Evolutionary conservation across 306 rosid genomes (phyloP), one percentile per base, ranked within the genome.

Genomic region (Albizia julibrissin): DNA sequence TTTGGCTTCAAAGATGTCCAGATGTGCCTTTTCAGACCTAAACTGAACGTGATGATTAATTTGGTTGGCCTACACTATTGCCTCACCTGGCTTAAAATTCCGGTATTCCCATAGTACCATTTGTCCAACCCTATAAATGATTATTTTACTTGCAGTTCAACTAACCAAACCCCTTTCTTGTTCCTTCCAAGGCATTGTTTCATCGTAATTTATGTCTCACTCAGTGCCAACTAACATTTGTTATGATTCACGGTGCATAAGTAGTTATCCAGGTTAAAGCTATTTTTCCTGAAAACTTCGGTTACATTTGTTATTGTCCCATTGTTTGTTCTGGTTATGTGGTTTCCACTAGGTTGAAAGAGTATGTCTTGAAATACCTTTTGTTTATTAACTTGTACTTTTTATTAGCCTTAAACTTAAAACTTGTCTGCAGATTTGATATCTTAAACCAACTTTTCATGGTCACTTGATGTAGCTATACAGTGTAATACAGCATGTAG

Each of bases 61-160:
- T 90, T 95, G 90, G 86, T 93, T 83, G 97, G 94, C 58, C 72
- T 95, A 68, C 95, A 90, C 72, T 93, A 90, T 86, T 88, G 94
- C 86, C 10, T 83, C 10, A 33, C 75, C 62, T 82, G 84, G 83
- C 97, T 95, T 62, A 49, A 77, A 67, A 83, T 91, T 59, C 92
- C 75, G 92, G 98, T 95, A 93, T 64, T 69, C 78, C 24, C 75
- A 58, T 40, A 90, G 50, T 69, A 74, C 33, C 75, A 71, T 40
- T 70, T 62, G 69, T 68, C 69, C 64, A 40, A 74, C 67, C 67
- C 64, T 76, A 1, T 16, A 77, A 37, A 67, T 21, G 64, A 10
- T 83, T 47, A 47, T 15, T 83, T 69, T 68, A 10, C 27, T 29
- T 21, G 24, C 43, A 64, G 43, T 62, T 74, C 59, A 40, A 33